Conservation (phyloP, 306 rosid genomes). For the Macrotyloma uniflorum region DNA sequence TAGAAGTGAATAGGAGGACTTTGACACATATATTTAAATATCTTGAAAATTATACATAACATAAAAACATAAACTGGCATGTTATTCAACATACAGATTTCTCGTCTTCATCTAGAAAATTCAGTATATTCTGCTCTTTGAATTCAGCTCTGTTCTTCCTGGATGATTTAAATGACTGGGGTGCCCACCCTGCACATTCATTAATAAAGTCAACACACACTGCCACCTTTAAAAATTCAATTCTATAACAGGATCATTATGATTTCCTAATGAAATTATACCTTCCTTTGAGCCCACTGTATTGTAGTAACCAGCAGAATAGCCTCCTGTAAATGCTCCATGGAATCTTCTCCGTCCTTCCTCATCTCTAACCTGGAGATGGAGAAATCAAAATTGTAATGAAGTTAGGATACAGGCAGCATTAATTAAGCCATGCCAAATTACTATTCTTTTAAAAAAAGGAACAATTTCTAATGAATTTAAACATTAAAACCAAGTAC, state of each 20-base stretch:
- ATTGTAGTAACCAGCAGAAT: slow-evolving; percentile 92
- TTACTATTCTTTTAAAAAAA: neutral
- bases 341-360: slow-evolving; percentile 99
- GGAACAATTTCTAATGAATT: neutral
- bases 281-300: slow-evolving; percentile 96
- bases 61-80: slow-evolving; percentile 25
- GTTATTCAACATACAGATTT: slow-evolving; percentile 66
- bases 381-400: neutral
- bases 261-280: slow-evolving; percentile 33
- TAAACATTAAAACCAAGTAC: neutral
- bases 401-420: neutral
- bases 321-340: slow-evolving; percentile 96
- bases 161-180: slow-evolving; percentile 85
- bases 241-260: slow-evolving; percentile 16
- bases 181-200: slow-evolving; percentile 87
- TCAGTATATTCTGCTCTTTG: slow-evolving; percentile 75
- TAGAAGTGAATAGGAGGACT: neutral
- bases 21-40: slow-evolving; percentile 9
- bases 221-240: neutral
- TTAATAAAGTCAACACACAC: slow-evolving; percentile 28
- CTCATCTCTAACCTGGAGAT: slow-evolving; percentile 83
- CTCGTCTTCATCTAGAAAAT: slow-evolving; percentile 94
- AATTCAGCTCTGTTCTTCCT: slow-evolving; percentile 93
- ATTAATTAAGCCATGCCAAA: neutral
- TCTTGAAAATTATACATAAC: neutral